Conservation (phyloP, 495 filamentous ascomycete genomes). For the Xylona heveae region DNA sequence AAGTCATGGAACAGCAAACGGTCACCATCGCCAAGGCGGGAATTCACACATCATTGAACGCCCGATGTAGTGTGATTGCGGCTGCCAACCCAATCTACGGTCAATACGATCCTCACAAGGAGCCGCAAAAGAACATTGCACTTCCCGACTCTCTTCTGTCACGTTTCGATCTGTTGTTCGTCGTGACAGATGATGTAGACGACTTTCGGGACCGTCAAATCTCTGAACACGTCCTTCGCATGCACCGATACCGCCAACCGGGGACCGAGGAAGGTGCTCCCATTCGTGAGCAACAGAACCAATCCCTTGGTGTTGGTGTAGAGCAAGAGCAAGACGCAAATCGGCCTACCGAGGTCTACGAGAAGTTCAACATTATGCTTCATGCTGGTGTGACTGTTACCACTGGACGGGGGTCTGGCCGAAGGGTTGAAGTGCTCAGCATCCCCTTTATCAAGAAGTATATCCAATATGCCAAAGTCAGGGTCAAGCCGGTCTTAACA, state of each 20-base stretch:
- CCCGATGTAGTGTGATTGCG: slow-evolving; percentile 88
- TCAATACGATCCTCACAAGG: slow-evolving; percentile 96
- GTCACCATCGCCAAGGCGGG: slow-evolving; percentile 98
- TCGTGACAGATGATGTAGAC: slow-evolving; percentile 96
- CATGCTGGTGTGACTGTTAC: slow-evolving; percentile 75
- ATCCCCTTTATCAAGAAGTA: slow-evolving; percentile 99
- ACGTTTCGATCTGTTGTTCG: slow-evolving; percentile 96
- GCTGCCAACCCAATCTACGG: slow-evolving; percentile 96
- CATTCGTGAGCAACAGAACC: slow-evolving; percentile 68
- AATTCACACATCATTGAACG: slow-evolving; percentile 95
- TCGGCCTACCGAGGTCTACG: slow-evolving; percentile 70
- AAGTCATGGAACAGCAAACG: slow-evolving; percentile 99
- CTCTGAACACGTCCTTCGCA: slow-evolving; percentile 90
- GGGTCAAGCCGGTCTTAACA: slow-evolving; percentile 79
- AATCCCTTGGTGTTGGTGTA: slow-evolving; percentile 75
- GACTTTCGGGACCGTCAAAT: slow-evolving; percentile 76
- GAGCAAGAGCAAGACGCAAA: slow-evolving; percentile 52
- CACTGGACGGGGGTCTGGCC: slow-evolving; percentile 44
- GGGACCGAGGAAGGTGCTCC: slow-evolving; percentile 91
- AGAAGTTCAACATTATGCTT: slow-evolving; percentile 91
- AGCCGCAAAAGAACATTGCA: slow-evolving; percentile 96
- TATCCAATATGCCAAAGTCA: slow-evolving; percentile 89
- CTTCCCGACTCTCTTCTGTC: slow-evolving; percentile 92
- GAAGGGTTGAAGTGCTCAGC: slow-evolving; percentile 76
- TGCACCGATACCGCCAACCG: slow-evolving; percentile 90